Base-by-base conservation (phyloP, 2,329 filamentous ascomycete species). In the Aspergillus sclerotialis region DNA sequence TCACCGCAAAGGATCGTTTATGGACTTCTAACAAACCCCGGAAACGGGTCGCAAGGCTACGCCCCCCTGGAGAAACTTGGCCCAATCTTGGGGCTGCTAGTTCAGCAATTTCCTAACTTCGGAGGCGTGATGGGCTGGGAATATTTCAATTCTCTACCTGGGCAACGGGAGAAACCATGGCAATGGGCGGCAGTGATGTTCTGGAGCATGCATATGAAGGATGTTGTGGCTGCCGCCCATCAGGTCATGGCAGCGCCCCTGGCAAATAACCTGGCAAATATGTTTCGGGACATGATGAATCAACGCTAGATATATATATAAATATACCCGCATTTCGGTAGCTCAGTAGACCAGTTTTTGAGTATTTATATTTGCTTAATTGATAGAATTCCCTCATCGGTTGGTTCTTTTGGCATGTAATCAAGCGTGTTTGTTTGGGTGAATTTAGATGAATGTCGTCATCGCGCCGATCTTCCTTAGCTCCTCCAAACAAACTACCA, bases 121-220 rank as follows among this genome's bases (percentile, higher is more conserved):
- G 89, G 88, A 1, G 89, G 89, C 1, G 79, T 95, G 5, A 92
- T 92, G 80, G 87, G 87, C 2, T 95, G 89, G 89, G 89, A 95
- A 64, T 94, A 92, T 57, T 94, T 90, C 65, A 93, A 94, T 65
- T 77, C 81, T 36, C 58, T 79, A 38, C 83, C 84, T 0, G 81
- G 80, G 1, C 80, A 75, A 15, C 55, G 54, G 2, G 65, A 67
- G 9, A 64, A 70, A 36, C 84, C 85, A 0, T 90, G 82, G 82
- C 70, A 84, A 45, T 94, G 88, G 88, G 84, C 84, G 0, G 72
- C 70, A 30, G 70, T 72, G 37, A 80, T 92, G 69, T 78, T 78
- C 0, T 36, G 68, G 34, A 64, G 53, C 32, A 60, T 68, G 59
- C 60, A 59, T 1, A 63, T 68, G 61, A 65, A 55, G 34, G 55